Conservation (phyloP, 139 green algal genomes). For the Micractinium conductrix region DNA sequence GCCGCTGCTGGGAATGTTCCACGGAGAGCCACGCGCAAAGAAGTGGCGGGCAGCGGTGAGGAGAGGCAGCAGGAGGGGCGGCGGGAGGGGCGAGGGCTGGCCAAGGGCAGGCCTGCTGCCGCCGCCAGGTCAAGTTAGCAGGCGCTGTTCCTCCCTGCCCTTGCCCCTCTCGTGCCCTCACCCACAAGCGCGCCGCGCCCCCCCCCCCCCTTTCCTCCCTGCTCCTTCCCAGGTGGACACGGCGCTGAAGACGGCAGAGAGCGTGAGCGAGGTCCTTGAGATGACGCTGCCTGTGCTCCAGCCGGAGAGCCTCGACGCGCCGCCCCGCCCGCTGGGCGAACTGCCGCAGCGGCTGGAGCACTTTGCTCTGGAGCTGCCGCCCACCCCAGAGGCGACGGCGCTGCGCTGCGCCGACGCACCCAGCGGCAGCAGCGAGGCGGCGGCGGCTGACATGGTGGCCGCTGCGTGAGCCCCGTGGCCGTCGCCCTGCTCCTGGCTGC, state of each 20-base stretch:
- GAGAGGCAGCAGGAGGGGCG: neutral
- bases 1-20: conserved; percentile 87
- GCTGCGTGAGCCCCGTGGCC: neutral
- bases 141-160: neutral
- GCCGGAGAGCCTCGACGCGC: conserved; percentile 61
- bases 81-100: neutral
- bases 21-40: conserved; percentile 70
- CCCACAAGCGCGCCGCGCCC: too few species aligned
- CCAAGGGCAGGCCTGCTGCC: neutral
- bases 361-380: conserved; percentile 24
- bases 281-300: conserved; percentile 50
- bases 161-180: neutral
- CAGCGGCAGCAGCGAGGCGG: neutral
- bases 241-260: conserved; percentile 13
- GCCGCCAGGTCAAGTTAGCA: neutral
- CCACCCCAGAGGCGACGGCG: conserved; percentile 11
- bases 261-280: conserved; percentile 45
- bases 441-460: neutral
- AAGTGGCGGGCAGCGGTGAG: conserved; percentile 53
- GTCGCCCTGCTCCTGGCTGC: too few species aligned
- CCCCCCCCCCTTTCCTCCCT: neutral
- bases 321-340: conserved; percentile 29
- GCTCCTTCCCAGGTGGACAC: conserved; percentile 33
- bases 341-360: conserved; percentile 18
- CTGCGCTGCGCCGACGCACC: neutral